Conservation (phyloP, 495 filamentous ascomycete species). For the Oleoguttula mirabilis region DNA sequence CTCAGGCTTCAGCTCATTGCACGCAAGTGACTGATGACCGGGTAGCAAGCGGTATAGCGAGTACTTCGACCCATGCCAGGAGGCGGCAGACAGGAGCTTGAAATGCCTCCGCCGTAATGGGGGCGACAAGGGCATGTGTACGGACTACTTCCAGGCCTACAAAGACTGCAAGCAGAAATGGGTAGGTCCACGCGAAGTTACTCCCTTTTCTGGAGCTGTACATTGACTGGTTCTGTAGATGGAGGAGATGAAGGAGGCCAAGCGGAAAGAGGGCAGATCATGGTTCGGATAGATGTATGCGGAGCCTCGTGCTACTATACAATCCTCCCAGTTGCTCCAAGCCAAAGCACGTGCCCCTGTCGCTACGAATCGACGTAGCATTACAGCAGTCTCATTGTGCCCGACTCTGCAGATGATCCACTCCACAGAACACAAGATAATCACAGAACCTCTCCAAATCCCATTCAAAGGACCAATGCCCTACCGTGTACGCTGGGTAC, state of each 20-base stretch:
- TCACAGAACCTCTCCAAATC: no score
- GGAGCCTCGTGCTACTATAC: no score
- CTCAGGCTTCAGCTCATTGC: background rate
- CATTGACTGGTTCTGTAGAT: slow-evolving; percentile 9
- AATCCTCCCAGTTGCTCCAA: no score
- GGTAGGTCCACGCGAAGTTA: slow-evolving; percentile 3
- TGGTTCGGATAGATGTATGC: slow-evolving; percentile 15
- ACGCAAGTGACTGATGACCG: slow-evolving; percentile 2
- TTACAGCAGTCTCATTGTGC: no score
- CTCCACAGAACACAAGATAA: no score
- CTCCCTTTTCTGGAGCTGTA: background rate
- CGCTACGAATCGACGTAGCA: no score
- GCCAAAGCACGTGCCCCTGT: no score
- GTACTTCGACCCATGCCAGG: slow-evolving; percentile 89
- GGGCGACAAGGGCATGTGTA: slow-evolving; percentile 74
- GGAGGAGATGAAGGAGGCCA: slow-evolving; percentile 19
- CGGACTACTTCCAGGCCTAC: slow-evolving; percentile 68
- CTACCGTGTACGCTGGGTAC: no score
- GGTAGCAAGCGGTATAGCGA: slow-evolving; percentile 69
- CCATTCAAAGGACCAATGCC: no score
- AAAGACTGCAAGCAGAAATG: slow-evolving; percentile 20
- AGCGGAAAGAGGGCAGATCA: slow-evolving; percentile 9
- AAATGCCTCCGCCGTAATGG: slow-evolving; percentile 78
- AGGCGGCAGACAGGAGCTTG: slow-evolving; percentile 75
- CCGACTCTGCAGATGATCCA: no score